Evolutionary conservation across 169 alveolate genomes (phyloP).

Genomic region (Ichthyophthirius multifiliis): DNA sequence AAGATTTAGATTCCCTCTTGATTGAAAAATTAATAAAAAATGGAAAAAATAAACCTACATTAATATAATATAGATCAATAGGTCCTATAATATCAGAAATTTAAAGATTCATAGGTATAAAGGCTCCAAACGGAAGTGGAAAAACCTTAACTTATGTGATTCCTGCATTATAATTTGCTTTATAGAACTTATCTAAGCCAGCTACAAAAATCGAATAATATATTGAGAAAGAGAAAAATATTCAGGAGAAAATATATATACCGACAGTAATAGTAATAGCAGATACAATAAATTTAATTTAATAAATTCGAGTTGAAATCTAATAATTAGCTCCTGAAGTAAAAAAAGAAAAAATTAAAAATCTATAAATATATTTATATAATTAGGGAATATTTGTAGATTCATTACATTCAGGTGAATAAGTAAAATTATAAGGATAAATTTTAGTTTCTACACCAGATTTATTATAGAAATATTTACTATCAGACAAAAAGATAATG

Average conservation of each 20-base stretch:
- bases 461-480: background rate
- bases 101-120: too few relatives aligned
- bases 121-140: background rate
- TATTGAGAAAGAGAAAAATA: background rate
- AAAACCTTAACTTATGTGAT: background rate
- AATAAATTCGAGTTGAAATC: background rate
- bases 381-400: background rate
- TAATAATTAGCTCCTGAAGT: background rate
- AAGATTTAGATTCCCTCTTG: too few relatives aligned
- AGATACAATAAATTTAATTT: background rate
- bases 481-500: background rate
- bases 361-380: background rate
- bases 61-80: too few relatives aligned
- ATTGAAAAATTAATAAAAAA: too few relatives aligned
- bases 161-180: slow-evolving; percentile 2
- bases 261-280: background rate
- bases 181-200: background rate
- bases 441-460: background rate
- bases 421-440: background rate
- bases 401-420: background rate
- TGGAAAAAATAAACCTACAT: too few relatives aligned
- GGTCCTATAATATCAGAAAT: too few relatives aligned
- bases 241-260: background rate
- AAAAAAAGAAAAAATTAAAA: background rate
- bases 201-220: background rate